Evolutionary conservation across 2,329 filamentous ascomycete genomes (phyloP).

Genomic region (Purpureocillium takamizusanense): DNA sequence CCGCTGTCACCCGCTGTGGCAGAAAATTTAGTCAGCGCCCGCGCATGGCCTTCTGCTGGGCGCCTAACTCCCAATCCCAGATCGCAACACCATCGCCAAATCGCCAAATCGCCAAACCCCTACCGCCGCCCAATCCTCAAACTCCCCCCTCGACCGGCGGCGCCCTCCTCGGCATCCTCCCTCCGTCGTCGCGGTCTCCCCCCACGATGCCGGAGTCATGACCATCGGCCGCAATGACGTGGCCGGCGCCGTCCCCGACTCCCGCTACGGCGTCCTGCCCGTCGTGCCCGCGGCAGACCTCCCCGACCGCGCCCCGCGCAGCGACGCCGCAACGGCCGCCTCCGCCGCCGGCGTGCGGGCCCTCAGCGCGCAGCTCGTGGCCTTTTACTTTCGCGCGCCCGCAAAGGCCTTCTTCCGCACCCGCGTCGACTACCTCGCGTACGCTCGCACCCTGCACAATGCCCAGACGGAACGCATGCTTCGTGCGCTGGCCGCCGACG

Average conservation of each 20-base stretch:
- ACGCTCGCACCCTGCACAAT: slow-evolving; percentile 44
- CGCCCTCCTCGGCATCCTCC: too few relatives aligned
- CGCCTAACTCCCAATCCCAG: too few relatives aligned
- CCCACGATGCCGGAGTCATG: slow-evolving; percentile 20
- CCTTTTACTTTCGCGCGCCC: slow-evolving; percentile 86
- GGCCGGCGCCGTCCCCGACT: slow-evolving; percentile 14
- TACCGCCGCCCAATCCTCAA: too few relatives aligned
- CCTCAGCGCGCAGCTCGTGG: slow-evolving; percentile 71
- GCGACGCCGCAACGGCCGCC: slow-evolving; percentile 58
- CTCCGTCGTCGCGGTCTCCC: slow-evolving; percentile 16
- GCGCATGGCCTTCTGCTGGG: too few relatives aligned
- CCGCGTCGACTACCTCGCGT: slow-evolving; percentile 71
- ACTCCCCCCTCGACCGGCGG: too few relatives aligned
- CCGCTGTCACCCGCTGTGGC: too few relatives aligned
- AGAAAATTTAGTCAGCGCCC: too few relatives aligned
- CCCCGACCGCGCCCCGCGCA: slow-evolving; percentile 38
- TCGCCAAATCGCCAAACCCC: too few relatives aligned
- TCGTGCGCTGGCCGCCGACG: slow-evolving; percentile 25
- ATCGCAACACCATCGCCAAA: too few relatives aligned
- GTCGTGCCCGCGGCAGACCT: slow-evolving; percentile 30
- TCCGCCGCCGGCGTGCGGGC: slow-evolving; percentile 80
- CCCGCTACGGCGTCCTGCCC: slow-evolving; percentile 32
- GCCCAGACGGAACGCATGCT: slow-evolving; percentile 29
- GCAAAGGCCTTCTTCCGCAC: slow-evolving; percentile 90
- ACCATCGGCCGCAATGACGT: slow-evolving; percentile 21